Conservation (phyloP, 805 yeast genomes). For the Yueomyces sinensis region DNA sequence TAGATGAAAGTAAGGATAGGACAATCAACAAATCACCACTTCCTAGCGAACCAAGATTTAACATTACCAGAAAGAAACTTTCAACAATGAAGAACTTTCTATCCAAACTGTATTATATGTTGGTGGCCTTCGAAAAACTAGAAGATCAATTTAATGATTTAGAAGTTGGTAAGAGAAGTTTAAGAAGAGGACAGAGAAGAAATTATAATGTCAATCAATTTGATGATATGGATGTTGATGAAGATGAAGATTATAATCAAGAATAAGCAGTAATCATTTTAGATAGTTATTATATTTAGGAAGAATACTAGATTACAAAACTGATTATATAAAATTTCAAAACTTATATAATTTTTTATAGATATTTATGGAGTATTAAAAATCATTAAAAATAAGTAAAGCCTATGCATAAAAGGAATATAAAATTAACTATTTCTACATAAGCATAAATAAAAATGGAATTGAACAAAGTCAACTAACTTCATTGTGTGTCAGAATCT, state of each 20-base stretch:
- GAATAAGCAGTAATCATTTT: constrained; percentile 1
- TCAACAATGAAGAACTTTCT: constrained; percentile 10
- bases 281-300: too few relatives aligned
- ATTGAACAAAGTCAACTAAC: not conserved
- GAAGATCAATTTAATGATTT: constrained; percentile 39
- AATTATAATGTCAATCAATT: constrained; percentile 8
- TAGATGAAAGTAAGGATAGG: constrained; percentile 1
- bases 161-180: constrained; percentile 16
- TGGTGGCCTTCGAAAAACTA: constrained; percentile 52
- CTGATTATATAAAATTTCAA: too few relatives aligned
- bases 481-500: too few relatives aligned
- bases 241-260: constrained; percentile 3
- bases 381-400: too few relatives aligned
- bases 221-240: constrained; percentile 6
- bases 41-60: constrained; percentile 13
- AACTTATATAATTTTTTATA: too few relatives aligned
- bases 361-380: too few relatives aligned
- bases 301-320: too few relatives aligned
- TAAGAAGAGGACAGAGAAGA: constrained; percentile 19
- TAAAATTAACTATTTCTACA: too few relatives aligned
- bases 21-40: constrained; percentile 11
- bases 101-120: constrained; percentile 23
- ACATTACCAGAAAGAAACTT: constrained; percentile 12
- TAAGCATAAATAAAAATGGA: too few relatives aligned
- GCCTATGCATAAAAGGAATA: too few relatives aligned